Conservation (phyloP, 352 stramenopile species). For the Phytophthora parvispora region DNA sequence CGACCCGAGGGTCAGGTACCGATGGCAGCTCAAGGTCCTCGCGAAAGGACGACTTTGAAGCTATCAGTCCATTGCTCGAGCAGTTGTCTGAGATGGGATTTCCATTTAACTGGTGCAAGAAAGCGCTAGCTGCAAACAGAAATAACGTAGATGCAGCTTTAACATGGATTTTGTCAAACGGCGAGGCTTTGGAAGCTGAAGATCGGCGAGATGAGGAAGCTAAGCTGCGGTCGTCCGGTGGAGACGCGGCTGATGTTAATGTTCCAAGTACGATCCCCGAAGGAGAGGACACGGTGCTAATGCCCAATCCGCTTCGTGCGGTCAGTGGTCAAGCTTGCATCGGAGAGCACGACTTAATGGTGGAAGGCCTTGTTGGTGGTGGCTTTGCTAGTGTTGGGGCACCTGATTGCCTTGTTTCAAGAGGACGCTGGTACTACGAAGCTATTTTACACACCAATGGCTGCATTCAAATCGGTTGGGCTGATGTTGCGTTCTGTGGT, state of each 20-base stretch:
- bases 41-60: slow-evolving; percentile 64
- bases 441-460: slow-evolving; percentile 94
- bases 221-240: slow-evolving; percentile 49
- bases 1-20: slow-evolving; percentile 44
- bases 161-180: slow-evolving; percentile 95
- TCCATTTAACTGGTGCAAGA: slow-evolving; percentile 94
- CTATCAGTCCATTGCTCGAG: slow-evolving; percentile 81
- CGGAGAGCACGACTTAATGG: slow-evolving; percentile 85
- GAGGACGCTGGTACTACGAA: slow-evolving; percentile 93
- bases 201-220: slow-evolving; percentile 88
- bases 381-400: slow-evolving; percentile 89
- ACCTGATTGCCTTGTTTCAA: slow-evolving; percentile 82
- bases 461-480: slow-evolving; percentile 96
- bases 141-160: slow-evolving; percentile 94
- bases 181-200: slow-evolving; percentile 90
- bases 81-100: slow-evolving; percentile 96
- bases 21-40: slow-evolving; percentile 29
- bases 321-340: slow-evolving; percentile 91
- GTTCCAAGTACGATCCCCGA: slow-evolving; percentile 30
- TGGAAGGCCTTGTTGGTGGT: slow-evolving; percentile 86
- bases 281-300: slow-evolving; percentile 46
- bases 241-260: slow-evolving; percentile 40
- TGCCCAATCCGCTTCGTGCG: slow-evolving; percentile 83
- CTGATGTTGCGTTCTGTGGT: slow-evolving; percentile 89
- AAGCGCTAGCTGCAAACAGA: slow-evolving; percentile 88